phyloP scores from a whole-genome alignment of 345 rosid genomes.

The Camelina sativa region DNA sequence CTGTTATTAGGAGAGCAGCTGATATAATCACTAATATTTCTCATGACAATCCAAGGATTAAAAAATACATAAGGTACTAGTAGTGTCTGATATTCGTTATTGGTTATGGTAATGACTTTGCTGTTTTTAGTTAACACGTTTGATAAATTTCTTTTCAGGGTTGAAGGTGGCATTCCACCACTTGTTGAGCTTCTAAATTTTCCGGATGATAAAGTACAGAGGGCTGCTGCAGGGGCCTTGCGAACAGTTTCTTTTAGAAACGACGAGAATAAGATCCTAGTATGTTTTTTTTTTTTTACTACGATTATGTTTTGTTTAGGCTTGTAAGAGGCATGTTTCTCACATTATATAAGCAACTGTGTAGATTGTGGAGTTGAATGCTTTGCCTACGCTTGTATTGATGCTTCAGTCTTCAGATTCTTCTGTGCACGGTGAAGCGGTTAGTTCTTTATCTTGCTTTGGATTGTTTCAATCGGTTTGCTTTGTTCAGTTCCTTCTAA shows the following conservation, averaged over 20 bases:
- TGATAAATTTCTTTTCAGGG: slow-evolving; percentile 43
- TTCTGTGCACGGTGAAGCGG: slow-evolving; percentile 74
- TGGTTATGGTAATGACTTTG: background rate
- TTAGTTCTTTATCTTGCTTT: slow-evolving; percentile 39
- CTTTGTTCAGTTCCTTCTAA: slow-evolving; percentile 16
- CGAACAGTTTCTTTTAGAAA: slow-evolving; percentile 74
- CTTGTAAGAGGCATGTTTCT: slow-evolving; percentile 12
- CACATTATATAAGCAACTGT: slow-evolving; percentile 26
- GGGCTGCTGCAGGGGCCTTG: slow-evolving; percentile 84
- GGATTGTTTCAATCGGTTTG: background rate
- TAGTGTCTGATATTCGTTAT: background rate
- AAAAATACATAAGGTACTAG: slow-evolving; percentile 63
- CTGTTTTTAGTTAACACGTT: slow-evolving; percentile 15
- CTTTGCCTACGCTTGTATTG: slow-evolving; percentile 65
- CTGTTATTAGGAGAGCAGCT: slow-evolving; percentile 73
- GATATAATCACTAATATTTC: slow-evolving; percentile 76
- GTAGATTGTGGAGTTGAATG: slow-evolving; percentile 76
- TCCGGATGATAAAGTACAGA: slow-evolving; percentile 66
- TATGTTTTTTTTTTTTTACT: slow-evolving; percentile 26
- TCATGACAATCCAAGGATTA: slow-evolving; percentile 70
- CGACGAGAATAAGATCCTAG: slow-evolving; percentile 74
- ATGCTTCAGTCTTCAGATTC: slow-evolving; percentile 74
- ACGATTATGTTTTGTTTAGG: background rate
- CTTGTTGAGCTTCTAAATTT: slow-evolving; percentile 69
- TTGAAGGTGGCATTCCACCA: slow-evolving; percentile 74